phyloP scores from a whole-genome alignment of 805 yeast genomes.

The Candida sakaeoensis region DNA sequence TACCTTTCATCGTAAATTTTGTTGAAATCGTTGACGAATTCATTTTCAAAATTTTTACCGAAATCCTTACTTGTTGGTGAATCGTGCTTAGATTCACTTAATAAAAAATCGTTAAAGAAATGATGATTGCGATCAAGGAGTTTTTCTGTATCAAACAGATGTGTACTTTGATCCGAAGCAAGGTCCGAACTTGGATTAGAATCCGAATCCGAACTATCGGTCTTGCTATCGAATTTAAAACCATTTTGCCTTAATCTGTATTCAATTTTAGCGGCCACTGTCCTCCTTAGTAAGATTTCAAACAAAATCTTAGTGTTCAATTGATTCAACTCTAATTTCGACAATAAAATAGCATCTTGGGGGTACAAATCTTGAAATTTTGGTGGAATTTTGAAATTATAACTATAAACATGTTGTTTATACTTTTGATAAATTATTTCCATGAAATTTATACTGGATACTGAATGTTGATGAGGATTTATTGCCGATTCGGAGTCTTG shows the following conservation, averaged over 20 bases:
- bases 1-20: slow-evolving; percentile 17
- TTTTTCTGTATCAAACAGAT: not conserved
- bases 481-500: not conserved
- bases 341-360: slow-evolving; percentile 20
- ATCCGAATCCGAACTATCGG: not conserved
- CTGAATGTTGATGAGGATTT: not conserved
- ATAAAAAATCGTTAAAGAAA: not conserved
- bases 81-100: not conserved
- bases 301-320: slow-evolving; percentile 30
- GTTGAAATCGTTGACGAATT: slow-evolving; percentile 19
- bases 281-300: slow-evolving; percentile 37
- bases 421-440: slow-evolving; percentile 27
- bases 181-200: not conserved
- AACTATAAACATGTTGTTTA: slow-evolving; percentile 22
- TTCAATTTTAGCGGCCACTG: slow-evolving; percentile 39
- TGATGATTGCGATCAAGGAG: not conserved
- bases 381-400: slow-evolving; percentile 20
- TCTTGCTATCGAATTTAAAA: not conserved
- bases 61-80: not conserved
- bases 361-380: slow-evolving; percentile 27
- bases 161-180: not conserved
- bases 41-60: not conserved
- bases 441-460: slow-evolving; percentile 1
- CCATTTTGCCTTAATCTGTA: slow-evolving; percentile 21
- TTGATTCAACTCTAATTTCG: slow-evolving; percentile 22